A percentile compares a stretch with the other conserved stretches of the same genome.
These are phyloP conservation scores for Epichloe amarillans DNA, from an alignment of 2,329 filamentous ascomycete species.

Conservation along the genomic window DNA sequence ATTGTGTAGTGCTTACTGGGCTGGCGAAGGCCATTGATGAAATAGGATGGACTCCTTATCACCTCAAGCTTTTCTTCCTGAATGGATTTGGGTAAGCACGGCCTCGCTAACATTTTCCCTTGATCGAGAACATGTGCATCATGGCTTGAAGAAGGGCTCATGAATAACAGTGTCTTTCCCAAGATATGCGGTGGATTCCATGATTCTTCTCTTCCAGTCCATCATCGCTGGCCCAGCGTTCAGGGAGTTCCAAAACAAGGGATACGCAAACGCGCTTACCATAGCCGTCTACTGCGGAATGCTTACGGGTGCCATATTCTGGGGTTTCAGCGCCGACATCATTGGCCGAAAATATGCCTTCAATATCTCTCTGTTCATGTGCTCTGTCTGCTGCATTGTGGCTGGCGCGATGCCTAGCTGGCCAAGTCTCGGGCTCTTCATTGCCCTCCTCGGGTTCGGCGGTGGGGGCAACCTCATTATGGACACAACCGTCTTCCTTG, in stretches of 20 bases:
- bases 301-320: slow-evolving; percentile 48
- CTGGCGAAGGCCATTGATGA: slow-evolving; percentile 35
- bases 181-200: slow-evolving; percentile 34
- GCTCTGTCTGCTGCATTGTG: slow-evolving; percentile 41
- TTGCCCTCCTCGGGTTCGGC: slow-evolving; percentile 50
- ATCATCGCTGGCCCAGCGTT: slow-evolving; percentile 46
- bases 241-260: slow-evolving; percentile 42
- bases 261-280: slow-evolving; percentile 43
- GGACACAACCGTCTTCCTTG: slow-evolving; percentile 38
- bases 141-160: not conserved
- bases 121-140: not conserved
- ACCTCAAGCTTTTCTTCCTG: slow-evolving; percentile 46
- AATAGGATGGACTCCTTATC: slow-evolving; percentile 47
- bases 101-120: not conserved
- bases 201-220: slow-evolving; percentile 42
- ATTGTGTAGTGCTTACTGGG: not conserved
- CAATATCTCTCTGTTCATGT: slow-evolving; percentile 52
- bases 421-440: slow-evolving; percentile 49
- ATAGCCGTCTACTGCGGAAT: slow-evolving; percentile 47
- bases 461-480: slow-evolving; percentile 37
- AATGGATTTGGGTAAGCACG: slow-evolving; percentile 41
- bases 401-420: slow-evolving; percentile 56
- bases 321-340: slow-evolving; percentile 54
- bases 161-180: slow-evolving; percentile 1
- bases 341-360: slow-evolving; percentile 57